Evolutionary conservation across 202 grass and related monocot species (phyloP), one percentile per base, ranked within the genome.

Genomic region (Setaria viridis): DNA sequence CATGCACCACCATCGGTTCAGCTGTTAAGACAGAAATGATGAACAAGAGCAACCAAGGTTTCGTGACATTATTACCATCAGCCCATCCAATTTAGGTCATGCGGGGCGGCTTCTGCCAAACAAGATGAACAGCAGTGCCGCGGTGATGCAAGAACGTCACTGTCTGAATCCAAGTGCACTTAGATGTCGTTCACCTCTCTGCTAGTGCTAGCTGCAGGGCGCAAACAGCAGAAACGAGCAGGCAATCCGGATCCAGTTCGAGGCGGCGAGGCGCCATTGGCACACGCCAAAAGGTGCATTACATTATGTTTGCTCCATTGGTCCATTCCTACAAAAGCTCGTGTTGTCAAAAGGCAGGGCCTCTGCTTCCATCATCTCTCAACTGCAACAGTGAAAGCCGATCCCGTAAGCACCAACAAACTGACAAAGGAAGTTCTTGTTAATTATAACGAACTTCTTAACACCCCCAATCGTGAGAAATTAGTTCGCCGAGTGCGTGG

Each of bases 281-380:
- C 74, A 51, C 67, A 79, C 73, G 9, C 17, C 21, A 75, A 87
- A 83, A 5, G 47, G 30, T 33, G 47, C 48, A 70, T 77, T 71
- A 41, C 43, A 54, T 10, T 29, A 72, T 43, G 60, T 37, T 80
- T 32, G 84, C 70, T 90, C 79, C 80, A 76, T 51, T 32, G 76
- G 75, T 87, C 85, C 70, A 70, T 83, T 90, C 80, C 45, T 15
- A 30, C 80, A 76, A 87, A 90, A 90, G 85, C 68, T 70, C 35
- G 62, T 83, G 80, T 46, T 62, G 34, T 77, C 64, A 70, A 82
- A 87, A 87, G 15, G 80, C 47, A 20, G 35, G 41, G 25, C 47
- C 33, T 70, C 21, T 83, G 73, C 80, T 90, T 87, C 76, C 6
- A 76, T 91, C 85, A 91, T 80, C 70, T n/a, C 75, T 58, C 76